Base-by-base conservation (phyloP, 169 alveolate species). In the Plasmodium cynomolgi region DNA sequence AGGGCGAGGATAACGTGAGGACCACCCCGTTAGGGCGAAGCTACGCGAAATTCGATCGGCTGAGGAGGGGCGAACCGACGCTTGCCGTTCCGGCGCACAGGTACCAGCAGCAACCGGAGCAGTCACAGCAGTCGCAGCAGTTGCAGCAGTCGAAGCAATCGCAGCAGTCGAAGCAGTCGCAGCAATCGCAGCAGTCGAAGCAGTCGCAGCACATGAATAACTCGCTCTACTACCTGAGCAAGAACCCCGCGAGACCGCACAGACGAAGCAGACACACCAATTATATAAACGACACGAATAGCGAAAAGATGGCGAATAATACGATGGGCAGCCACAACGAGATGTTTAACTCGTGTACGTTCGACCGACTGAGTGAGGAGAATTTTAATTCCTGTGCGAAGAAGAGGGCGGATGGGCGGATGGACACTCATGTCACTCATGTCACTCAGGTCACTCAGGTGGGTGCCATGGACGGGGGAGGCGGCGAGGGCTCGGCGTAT, bases 281-380 rank as follows among this genome's bases (percentile, higher is more conserved):
- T 54, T 80, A 88, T 41, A 34, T 88, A 88, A 81, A 58, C 3
- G 94, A 88, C 47, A 88, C 94, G 11, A 79, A 80, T 33, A 88
- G 94, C 83, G 94, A 88, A 56, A 58, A 80, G 81, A 77, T 85
- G 83, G 39, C 56, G 73, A 86, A 86, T 50, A 33, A 47, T 44
- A 17, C 72, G 73, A 73, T 13, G 75, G 34, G 77, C 34, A 85
- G 62, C 20, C 80, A 88, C 34, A 88, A 47, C 47, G 94, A 88
- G 33, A 9, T 79, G 31, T 79, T 80, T 20, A 71, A 88, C 23
- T 20, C 90, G 11, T 58, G 88, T 62, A 37, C 75, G 20, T 13
- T 68, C 33, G 94, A 88, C 9, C 15, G 71, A 37, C 54, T 73
- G 20, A 88, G 90, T 81, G 94, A 88, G 50, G 91, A 88, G 34